Percentiles rank a stretch among this genome's conserved stretches.
phyloP scores from a whole-genome alignment of 768 basidiomycete species.

The Lanmaoa rubissima region DNA sequence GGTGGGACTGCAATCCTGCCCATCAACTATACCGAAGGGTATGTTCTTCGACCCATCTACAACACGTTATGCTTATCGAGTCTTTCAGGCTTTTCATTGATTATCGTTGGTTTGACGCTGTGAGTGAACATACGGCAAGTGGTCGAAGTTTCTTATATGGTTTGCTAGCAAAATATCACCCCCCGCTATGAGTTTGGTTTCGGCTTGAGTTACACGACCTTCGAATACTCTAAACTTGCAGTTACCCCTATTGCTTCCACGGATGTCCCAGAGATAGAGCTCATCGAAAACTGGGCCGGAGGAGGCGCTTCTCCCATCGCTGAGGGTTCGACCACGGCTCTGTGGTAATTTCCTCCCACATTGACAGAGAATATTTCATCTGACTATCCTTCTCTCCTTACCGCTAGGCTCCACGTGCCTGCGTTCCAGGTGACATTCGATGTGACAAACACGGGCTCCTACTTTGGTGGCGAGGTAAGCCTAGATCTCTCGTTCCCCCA shows the following conservation, averaged over 20 bases:
- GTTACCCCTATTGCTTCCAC: slow-evolving; percentile 41
- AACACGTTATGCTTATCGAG: background rate
- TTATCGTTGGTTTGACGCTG: slow-evolving; percentile 69
- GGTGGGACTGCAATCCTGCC: slow-evolving; percentile 32
- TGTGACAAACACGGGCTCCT: slow-evolving; percentile 61
- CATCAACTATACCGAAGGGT: slow-evolving; percentile 63
- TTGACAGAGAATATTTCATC: background rate
- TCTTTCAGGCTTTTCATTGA: slow-evolving; percentile 56
- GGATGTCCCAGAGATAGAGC: slow-evolving; percentile 32
- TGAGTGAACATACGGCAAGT: slow-evolving; percentile 33
- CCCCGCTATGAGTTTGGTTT: slow-evolving; percentile 91
- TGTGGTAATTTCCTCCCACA: slow-evolving; percentile 45
- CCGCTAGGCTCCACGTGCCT: slow-evolving; percentile 60
- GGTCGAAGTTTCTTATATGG: background rate
- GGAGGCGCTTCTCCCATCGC: slow-evolving; percentile 54
- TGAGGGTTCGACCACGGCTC: slow-evolving; percentile 58
- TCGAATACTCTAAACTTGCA: slow-evolving; percentile 62
- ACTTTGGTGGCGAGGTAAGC: slow-evolving; percentile 64
- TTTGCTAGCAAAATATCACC: slow-evolving; percentile 55
- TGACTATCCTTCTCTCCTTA: background rate
- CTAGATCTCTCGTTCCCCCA: background rate
- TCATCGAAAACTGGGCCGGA: slow-evolving; percentile 53
- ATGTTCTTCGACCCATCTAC: background rate
- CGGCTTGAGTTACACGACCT: slow-evolving; percentile 83
- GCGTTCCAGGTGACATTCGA: slow-evolving; percentile 60